Evolutionary conservation across 2,329 filamentous ascomycete species (phyloP).

Genomic region (Microsporum canis): DNA sequence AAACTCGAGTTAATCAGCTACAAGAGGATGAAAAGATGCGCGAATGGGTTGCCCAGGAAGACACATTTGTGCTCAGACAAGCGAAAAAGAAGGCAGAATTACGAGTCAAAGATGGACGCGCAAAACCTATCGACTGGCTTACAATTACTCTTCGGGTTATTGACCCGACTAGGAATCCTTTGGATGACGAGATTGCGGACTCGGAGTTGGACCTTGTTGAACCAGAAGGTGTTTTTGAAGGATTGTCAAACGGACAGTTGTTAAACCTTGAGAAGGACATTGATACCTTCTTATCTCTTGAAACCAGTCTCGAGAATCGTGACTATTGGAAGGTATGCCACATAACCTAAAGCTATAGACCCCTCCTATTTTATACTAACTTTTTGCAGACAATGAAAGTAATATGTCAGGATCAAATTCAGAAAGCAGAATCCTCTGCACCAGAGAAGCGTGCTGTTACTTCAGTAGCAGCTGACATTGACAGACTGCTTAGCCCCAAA

Average conservation of each 20-base stretch:
- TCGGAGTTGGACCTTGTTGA: slow-evolving; percentile 67
- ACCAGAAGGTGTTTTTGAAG: slow-evolving; percentile 69
- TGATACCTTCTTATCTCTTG: slow-evolving; percentile 63
- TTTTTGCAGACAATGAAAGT: slow-evolving; percentile 58
- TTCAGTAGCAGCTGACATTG: slow-evolving; percentile 77
- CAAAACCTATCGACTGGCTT: slow-evolving; percentile 86
- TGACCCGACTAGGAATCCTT: slow-evolving; percentile 64
- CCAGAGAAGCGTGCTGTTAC: slow-evolving; percentile 63
- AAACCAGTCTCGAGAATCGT: slow-evolving; percentile 63
- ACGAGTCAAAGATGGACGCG: slow-evolving; percentile 78
- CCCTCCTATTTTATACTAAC: slow-evolving; percentile 2
- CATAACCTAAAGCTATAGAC: background rate
- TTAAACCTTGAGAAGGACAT: slow-evolving; percentile 73
- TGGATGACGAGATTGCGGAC: slow-evolving; percentile 74
- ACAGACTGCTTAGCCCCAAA: slow-evolving; percentile 76
- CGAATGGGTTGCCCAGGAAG: slow-evolving; percentile 85
- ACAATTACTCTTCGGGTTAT: slow-evolving; percentile 83
- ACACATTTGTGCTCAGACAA: slow-evolving; percentile 90
- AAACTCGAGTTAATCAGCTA: slow-evolving; percentile 41
- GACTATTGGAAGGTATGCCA: slow-evolving; percentile 68
- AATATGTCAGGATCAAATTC: slow-evolving; percentile 65
- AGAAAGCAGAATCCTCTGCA: slow-evolving; percentile 50
- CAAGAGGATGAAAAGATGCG: slow-evolving; percentile 67
- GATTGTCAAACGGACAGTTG: slow-evolving; percentile 55
- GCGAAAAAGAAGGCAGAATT: slow-evolving; percentile 97